Conservation (phyloP, 208 protist species). For the Phytomonas francai region DNA sequence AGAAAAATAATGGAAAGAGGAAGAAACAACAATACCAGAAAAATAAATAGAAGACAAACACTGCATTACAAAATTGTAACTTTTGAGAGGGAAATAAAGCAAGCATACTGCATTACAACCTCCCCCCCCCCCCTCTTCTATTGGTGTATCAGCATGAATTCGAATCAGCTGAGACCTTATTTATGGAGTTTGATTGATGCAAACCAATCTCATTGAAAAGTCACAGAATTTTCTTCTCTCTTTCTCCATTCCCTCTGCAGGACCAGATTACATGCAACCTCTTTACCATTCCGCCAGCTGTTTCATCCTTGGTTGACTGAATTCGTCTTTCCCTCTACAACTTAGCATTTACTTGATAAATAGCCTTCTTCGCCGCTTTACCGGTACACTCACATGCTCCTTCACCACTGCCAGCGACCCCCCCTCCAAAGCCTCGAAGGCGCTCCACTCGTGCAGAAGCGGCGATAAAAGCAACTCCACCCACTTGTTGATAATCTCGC, state of each 20-base stretch:
- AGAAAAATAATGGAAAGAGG: conserved; percentile 2
- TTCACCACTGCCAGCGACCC: conserved; percentile 37
- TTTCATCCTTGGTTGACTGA: neutral
- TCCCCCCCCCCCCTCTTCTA: neutral
- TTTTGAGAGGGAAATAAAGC: neutral
- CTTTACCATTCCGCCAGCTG: too few relatives aligned
- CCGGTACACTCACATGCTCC: conserved; percentile 27
- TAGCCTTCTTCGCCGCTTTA: conserved; percentile 60
- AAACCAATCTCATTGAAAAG: neutral
- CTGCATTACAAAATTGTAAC: conserved; percentile 3
- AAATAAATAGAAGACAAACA: neutral
- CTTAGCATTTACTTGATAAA: conserved; percentile 29
- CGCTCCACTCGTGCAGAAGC: conserved; percentile 50
- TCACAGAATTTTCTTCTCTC: too few relatives aligned
- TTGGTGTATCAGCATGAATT: conserved; percentile 1
- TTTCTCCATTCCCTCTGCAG: neutral
- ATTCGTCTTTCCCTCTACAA: neutral
- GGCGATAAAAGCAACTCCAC: conserved; percentile 54
- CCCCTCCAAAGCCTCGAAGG: conserved; percentile 65
- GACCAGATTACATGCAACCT: neutral
- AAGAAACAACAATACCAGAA: conserved; percentile 7
- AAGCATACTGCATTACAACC: neutral
- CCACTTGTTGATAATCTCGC: conserved; percentile 45
- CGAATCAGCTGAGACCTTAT: neutral
- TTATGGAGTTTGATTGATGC: neutral